These are phyloP conservation scores for Nemania sp. DNA, from an alignment of 2,329 filamentous ascomycete species.

Conservation along the genomic window DNA sequence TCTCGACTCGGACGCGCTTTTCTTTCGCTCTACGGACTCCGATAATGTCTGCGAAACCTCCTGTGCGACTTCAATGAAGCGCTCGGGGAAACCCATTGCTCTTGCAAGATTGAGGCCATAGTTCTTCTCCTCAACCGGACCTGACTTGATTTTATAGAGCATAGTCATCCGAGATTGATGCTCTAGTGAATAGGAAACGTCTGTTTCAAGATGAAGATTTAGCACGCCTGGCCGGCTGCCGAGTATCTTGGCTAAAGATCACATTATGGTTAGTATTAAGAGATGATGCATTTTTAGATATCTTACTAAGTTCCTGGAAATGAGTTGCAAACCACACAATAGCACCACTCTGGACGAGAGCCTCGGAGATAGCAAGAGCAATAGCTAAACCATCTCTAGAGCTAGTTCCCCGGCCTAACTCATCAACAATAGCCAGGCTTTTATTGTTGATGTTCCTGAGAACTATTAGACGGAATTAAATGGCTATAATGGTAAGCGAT, in stretches of 20 bases:
- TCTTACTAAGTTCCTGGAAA: constrained; percentile 78
- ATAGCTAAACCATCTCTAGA: constrained; percentile 90
- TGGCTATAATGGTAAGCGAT: neutral
- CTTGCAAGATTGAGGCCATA: constrained; percentile 89
- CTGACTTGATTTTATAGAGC: constrained; percentile 85
- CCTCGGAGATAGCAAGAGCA: constrained; percentile 89
- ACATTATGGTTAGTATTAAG: constrained; percentile 26
- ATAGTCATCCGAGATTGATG: constrained; percentile 77
- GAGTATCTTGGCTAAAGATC: constrained; percentile 72
- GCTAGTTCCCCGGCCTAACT: constrained; percentile 91
- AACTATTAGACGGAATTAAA: constrained; percentile 29
- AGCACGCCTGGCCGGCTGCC: constrained; percentile 81
- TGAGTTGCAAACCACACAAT: constrained; percentile 95
- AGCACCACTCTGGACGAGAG: constrained; percentile 81
- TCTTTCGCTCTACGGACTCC: constrained; percentile 66
- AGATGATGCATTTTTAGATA: neutral
- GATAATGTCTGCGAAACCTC: constrained; percentile 73
- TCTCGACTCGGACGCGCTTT: constrained; percentile 68
- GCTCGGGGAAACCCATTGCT: constrained; percentile 76
- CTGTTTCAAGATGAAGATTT: constrained; percentile 83
- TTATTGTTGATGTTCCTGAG: constrained; percentile 77
- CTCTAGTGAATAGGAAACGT: constrained; percentile 65
- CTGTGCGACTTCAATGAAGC: constrained; percentile 76
- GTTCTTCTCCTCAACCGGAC: constrained; percentile 75
- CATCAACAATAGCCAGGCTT: constrained; percentile 88